These are phyloP conservation scores for Suillus fuscotomentosus DNA, from an alignment of 768 basidiomycete genomes.

Conservation along the genomic window DNA sequence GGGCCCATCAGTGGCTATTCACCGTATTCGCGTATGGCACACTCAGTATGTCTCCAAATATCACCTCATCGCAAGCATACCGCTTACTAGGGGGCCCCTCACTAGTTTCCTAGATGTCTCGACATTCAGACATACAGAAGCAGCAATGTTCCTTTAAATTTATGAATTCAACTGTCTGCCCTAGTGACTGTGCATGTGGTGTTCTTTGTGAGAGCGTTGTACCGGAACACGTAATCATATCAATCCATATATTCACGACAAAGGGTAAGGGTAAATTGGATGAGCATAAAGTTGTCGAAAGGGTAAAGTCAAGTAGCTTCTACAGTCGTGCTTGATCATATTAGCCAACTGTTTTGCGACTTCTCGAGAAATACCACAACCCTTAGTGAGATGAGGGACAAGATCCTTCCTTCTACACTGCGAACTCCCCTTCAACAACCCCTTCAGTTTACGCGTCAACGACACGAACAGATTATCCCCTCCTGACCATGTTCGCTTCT, in stretches of 20 bases:
- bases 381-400: constrained; percentile 17
- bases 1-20: neutral
- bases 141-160: too few species aligned
- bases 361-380: constrained; percentile 26
- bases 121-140: too few species aligned
- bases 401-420: constrained; percentile 20
- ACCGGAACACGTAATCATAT: neutral
- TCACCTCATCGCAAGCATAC: too few species aligned
- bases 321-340: constrained; percentile 18
- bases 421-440: constrained; percentile 12
- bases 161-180: too few species aligned
- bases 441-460: constrained; percentile 11
- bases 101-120: too few species aligned
- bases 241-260: neutral
- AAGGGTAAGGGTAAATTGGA: neutral
- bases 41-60: too few species aligned
- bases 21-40: neutral
- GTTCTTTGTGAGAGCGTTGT: neutral
- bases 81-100: too few species aligned
- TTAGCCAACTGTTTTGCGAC: constrained; percentile 21
- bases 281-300: neutral
- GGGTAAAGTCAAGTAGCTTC: neutral
- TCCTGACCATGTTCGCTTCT: constrained; percentile 7
- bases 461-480: constrained; percentile 15
- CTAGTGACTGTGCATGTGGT: neutral